Evolutionary conservation across 2,329 filamentous ascomycete genomes (phyloP), one percentile per base, ranked within the genome.

Genomic region (Pseudogymnoascus sp.): DNA sequence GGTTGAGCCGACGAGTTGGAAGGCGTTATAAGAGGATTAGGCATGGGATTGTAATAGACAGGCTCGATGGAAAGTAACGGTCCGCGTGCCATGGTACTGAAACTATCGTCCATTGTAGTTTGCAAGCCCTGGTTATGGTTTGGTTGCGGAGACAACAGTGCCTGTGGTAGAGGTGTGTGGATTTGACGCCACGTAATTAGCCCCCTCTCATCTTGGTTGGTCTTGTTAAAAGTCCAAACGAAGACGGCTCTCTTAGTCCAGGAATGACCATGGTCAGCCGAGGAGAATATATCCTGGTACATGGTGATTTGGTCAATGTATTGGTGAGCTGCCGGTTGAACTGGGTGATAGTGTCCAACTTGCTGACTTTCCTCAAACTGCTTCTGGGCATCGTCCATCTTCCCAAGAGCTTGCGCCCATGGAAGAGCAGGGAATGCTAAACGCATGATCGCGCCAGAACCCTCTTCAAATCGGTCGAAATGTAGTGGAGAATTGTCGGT

Each of bases 281-380:
- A 74, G 3, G 82, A 86, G 78, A 81, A 85, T 36, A 87, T 77
- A 74, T 87, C 84, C 70, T 87, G 84, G 70, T 85, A 84, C 84
- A 87, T 87, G 70, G 82, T 82, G 50, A 86, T 83, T 70, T 81
- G 80, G 65, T 79, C 77, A 59, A 86, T 78, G 62, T 85, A 76
- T 44, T 85, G 81, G 68, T 81, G 81, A 65, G 80, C 79, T 1
- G 79, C 63, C 36, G 61, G 61, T 7, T 40, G 58, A 4, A 31
- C 79, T 21, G 71, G 71, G 13, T 63, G 68, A 5, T 68, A 68
- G 68, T 74, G 74, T 65, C 71, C 73, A 58, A 74, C 70, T 79
- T 77, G 60, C 80, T 78, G 64, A 81, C 75, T 65, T 80, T 81
- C 64, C 35, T 70, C 68, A 36, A 65, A 64, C 33, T 67, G 62